Evolutionary conservation across 805 yeast species (phyloP), one percentile per base, ranked within the genome.

Genomic region (Candida khao-thaluensis): DNA sequence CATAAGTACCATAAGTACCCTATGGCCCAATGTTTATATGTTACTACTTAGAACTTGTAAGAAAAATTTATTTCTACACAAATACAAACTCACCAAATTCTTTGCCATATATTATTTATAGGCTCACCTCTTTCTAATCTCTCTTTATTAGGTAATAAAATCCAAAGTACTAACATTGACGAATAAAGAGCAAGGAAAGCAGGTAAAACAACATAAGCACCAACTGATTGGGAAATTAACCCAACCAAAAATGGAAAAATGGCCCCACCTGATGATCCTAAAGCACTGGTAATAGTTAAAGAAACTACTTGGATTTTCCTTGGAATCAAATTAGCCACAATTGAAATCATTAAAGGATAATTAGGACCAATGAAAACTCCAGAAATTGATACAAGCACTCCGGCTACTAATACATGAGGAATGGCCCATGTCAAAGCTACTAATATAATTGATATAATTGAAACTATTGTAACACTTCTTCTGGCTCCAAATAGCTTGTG

Each of bases 351-450:
- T 47, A 76, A 56, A 12, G 72, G 76, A 58, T 81, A 83, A 25
- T 79, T 64, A 1, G 90, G 90, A 0, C 90, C 91, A 26, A 80
- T 72, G 49, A 73, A 74, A 1, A 78, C 53, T 2, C 91, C 91
- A 15, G 74, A 65, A 1, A 74, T 38, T 4, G 81, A 63, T 14
- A 72, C 68, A 36, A 69, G 60, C 1, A 76, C 60, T 2, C 77
- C 79, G 10, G 73, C 76, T 1, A 54, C 74, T 4, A 66, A 56
- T 10, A 72, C 53, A 29, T 57, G 49, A 3, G 76, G 73, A 8
- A 78, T 54, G 0, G 63, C 60, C 85, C 84, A 79, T 4, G 74
- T 57, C 4, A 77, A 39, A 0, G 67, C 35, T 16, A 71, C 67
- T 38, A 71, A 60, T 0, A 54, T 48, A 1, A 76, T 50, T 1